phyloP scores from a whole-genome alignment of 2,329 filamentous ascomycete genomes.

The Aureobasidium sp. region DNA sequence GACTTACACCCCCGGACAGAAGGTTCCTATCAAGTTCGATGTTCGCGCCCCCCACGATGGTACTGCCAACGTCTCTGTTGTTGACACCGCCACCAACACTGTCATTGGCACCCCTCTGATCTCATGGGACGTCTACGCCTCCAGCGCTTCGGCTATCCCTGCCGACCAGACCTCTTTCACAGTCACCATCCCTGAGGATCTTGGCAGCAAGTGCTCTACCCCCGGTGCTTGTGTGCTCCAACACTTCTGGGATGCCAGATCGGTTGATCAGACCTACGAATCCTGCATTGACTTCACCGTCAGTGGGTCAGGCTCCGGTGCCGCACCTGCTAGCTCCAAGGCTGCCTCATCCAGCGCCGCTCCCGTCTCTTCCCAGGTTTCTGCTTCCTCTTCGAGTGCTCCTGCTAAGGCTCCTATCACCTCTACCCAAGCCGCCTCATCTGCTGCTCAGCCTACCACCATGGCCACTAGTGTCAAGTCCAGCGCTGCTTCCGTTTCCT shows the following conservation, averaged over 20 bases:
- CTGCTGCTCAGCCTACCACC: neutral
- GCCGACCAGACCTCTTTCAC: slow-evolving; percentile 41
- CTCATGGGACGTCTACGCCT: slow-evolving; percentile 47
- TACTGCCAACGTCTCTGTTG: slow-evolving; percentile 49
- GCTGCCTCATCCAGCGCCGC: neutral
- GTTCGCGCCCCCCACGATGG: slow-evolving; percentile 47
- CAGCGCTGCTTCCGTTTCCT: neutral
- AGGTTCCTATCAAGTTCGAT: slow-evolving; percentile 36
- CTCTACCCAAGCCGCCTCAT: neutral
- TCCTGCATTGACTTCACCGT: slow-evolving; percentile 52
- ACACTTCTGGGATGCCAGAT: slow-evolving; percentile 52
- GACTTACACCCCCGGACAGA: slow-evolving; percentile 42
- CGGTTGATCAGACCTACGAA: slow-evolving; percentile 53
- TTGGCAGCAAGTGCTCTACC: slow-evolving; percentile 37
- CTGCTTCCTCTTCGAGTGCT: neutral
- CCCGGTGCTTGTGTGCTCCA: slow-evolving; percentile 49
- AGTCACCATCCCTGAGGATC: slow-evolving; percentile 45
- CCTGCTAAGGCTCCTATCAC: neutral
- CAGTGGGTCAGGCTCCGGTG: slow-evolving; percentile 18
- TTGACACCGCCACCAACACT: slow-evolving; percentile 44
- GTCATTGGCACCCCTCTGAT: slow-evolving; percentile 46
- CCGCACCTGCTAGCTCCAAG: slow-evolving; percentile 5
- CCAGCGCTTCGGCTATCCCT: slow-evolving; percentile 34
- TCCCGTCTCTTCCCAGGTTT: neutral
- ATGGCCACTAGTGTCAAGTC: slow-evolving; percentile 4